A percentile compares a stretch with the other conserved stretches of the same genome.
Conservation (phyloP, 2,329 filamentous ascomycete genomes). For the Onygena corvina region DNA sequence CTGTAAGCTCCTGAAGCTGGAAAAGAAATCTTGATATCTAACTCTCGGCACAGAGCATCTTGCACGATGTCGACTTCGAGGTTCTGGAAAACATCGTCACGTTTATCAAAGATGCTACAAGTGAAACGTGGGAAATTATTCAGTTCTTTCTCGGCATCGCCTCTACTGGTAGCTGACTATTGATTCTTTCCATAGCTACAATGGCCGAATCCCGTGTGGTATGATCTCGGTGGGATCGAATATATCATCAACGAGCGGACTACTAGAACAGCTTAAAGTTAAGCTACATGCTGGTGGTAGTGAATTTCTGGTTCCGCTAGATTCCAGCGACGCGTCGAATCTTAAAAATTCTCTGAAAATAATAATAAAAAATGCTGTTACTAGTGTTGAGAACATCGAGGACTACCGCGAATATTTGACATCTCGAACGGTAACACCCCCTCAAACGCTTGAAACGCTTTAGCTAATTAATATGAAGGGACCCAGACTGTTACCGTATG, state of each 20-base stretch:
- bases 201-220: conserved; percentile 32
- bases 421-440: conserved; percentile 26
- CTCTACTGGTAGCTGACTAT: conserved; percentile 11
- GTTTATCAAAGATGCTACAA: conserved; percentile 28
- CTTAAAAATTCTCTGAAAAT: conserved; percentile 37
- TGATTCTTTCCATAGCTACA: conserved; percentile 21
- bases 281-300: conserved; percentile 23
- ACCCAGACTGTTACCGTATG: conserved; percentile 34
- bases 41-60: conserved; percentile 17
- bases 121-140: conserved; percentile 24
- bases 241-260: conserved; percentile 30
- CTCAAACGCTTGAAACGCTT: too few species aligned
- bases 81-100: conserved; percentile 29
- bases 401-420: conserved; percentile 30
- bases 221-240: conserved; percentile 35
- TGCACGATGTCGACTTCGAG: conserved; percentile 31
- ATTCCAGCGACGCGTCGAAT: conserved; percentile 36
- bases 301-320: conserved; percentile 31
- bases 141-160: background rate
- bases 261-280: conserved; percentile 29
- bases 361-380: conserved; percentile 33
- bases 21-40: background rate
- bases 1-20: conserved; percentile 9
- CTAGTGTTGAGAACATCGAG: conserved; percentile 28
- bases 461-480: conserved; percentile 22